A percentile compares a stretch with the other conserved stretches of the same genome.
Evolutionary conservation across 2,329 filamentous ascomycete genomes (phyloP).

Genomic region (Fonsecaea multimorphosa): DNA sequence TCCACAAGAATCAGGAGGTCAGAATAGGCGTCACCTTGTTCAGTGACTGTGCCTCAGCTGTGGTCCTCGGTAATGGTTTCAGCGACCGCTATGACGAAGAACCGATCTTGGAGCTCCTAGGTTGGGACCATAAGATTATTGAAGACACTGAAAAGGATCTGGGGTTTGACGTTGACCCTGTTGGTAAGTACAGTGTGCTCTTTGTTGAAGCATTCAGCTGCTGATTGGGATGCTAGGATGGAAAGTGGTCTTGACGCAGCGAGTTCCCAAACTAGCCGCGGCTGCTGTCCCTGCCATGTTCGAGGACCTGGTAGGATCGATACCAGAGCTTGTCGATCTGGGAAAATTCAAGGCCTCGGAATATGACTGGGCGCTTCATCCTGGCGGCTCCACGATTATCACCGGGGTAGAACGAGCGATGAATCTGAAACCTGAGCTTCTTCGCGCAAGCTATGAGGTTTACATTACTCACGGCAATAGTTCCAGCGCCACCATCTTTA

Average conservation of each 20-base stretch:
- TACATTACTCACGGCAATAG: constrained; percentile 74
- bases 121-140: constrained; percentile 69
- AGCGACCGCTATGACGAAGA: constrained; percentile 40
- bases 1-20: constrained; percentile 64
- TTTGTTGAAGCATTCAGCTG: background rate
- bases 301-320: constrained; percentile 58
- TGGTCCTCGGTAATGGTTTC: constrained; percentile 69
- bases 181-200: constrained; percentile 54
- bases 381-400: constrained; percentile 71
- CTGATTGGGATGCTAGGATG: constrained; percentile 53
- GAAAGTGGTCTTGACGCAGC: constrained; percentile 69
- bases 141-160: constrained; percentile 67
- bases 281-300: constrained; percentile 62
- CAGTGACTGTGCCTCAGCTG: constrained; percentile 72
- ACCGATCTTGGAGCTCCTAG: constrained; percentile 64
- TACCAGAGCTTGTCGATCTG: constrained; percentile 46
- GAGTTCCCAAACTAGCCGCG: constrained; percentile 64
- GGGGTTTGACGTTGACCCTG: constrained; percentile 68
- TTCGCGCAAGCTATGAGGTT: constrained; percentile 72
- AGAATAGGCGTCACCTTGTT: constrained; percentile 71
- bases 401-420: constrained; percentile 66
- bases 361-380: constrained; percentile 77
- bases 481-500: constrained; percentile 70
- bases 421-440: constrained; percentile 64
- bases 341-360: constrained; percentile 56